Base-by-base conservation (phyloP, 2,329 filamentous ascomycete genomes). In the Alternaria burnsii region DNA sequence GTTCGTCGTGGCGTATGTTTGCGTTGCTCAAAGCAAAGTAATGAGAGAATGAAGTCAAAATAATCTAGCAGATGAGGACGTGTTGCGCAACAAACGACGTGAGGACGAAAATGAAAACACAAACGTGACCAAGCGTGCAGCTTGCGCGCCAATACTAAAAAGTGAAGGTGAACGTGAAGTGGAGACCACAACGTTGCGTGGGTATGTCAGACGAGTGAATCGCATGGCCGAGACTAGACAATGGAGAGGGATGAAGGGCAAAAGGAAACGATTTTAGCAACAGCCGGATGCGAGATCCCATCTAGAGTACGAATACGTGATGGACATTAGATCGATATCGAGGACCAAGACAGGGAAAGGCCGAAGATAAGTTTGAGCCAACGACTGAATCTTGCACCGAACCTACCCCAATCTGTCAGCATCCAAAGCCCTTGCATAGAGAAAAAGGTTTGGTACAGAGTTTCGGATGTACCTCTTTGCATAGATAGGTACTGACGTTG, bases 401-500 rank as follows among this genome's bases (percentile, higher is more conserved):
- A 2, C 3, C 11, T 53, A 6, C 4, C 32, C 22, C 28, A 3
- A 30, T 7, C 9, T 4, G 18, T 44, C 38, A 26, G 9, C 16
- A 3, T 44, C 1, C n/a, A 20, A 4, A 32, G 5, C 3, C 20
- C 20, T 34, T 26, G 52, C 7, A 26, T 16, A 24, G 18, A 28
- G 26, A 47, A 41, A 32, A 36, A 43, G 51, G 4, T 18, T 20
- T 24, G 26, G 2, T 24, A n/a, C n/a, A 22, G 14, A n/a, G n/a
- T 3, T 48, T 14, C 11, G 20, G 2, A 24, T 11, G 5, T 9
- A 32, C 6, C 24, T 60, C 51, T 28, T 57, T 62, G 61, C 64
- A 64, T 8, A 64, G 61, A 47, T 67, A 68, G 52, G 66, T 64
- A 44, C 72, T 65, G 58, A 70, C 47, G 11, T 67, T 67, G 20